These are phyloP conservation scores for Radiomyces spectabilis DNA, from an alignment of 192 early-diverging fungal species.

Conservation along the genomic window DNA sequence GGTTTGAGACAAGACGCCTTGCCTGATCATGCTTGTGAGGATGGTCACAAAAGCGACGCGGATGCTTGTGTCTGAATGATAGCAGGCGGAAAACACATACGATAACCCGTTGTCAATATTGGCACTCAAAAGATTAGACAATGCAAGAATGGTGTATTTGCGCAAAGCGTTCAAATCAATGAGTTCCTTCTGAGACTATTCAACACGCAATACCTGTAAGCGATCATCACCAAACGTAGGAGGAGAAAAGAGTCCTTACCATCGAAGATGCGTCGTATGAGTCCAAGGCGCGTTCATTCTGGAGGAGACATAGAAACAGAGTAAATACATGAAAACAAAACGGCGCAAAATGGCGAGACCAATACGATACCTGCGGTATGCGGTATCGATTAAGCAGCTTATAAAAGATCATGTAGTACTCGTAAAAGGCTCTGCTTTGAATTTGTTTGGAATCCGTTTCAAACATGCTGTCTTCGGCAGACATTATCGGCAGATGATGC, in stretches of 20 bases:
- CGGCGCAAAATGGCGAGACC: no score
- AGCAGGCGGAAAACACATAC: conserved; percentile 65
- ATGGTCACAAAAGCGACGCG: conserved; percentile 74
- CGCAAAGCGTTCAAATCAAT: conserved; percentile 38
- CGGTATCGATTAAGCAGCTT: conserved; percentile 60
- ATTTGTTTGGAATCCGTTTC: conserved; percentile 50
- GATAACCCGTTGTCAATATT: conserved; percentile 78
- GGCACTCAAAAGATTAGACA: conserved; percentile 71
- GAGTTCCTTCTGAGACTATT: conserved; percentile 35
- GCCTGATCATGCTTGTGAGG: conserved; percentile 67
- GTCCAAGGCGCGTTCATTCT: no score
- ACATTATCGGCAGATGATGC: conserved; percentile 62
- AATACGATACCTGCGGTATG: conserved; percentile 48
- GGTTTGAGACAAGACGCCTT: conserved; percentile 57
- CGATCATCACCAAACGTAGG: no score
- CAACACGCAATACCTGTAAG: no score
- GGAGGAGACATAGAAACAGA: no score
- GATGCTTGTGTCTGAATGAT: conserved; percentile 70
- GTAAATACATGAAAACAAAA: no score
- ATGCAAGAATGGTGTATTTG: conserved; percentile 55
- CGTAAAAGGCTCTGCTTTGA: conserved; percentile 57
- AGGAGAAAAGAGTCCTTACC: no score
- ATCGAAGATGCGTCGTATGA: no score
- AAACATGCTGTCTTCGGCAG: conserved; percentile 38
- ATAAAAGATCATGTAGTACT: conserved; percentile 72